Evolutionary conservation across 2,329 filamentous ascomycete species (phyloP).

Genomic region (Periconia digitata): DNA sequence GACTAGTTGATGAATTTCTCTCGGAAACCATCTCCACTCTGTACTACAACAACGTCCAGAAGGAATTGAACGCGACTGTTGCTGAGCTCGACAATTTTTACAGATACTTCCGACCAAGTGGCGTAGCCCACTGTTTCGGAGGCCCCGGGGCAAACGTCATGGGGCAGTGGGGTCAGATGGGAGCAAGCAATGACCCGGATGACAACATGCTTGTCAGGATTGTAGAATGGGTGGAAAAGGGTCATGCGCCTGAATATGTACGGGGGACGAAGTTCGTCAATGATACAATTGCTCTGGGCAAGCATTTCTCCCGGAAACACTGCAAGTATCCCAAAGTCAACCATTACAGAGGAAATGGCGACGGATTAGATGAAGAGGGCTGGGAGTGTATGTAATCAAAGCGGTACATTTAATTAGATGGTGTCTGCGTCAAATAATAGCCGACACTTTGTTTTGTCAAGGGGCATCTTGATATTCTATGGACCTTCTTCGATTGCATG

Average conservation of each 20-base stretch:
- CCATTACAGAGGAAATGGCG: slow-evolving; percentile 14
- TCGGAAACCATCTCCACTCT: slow-evolving; percentile 3
- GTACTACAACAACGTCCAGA: slow-evolving; percentile 13
- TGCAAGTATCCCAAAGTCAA: slow-evolving; percentile 41
- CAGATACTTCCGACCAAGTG: slow-evolving; percentile 17
- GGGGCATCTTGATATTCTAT: too few relatives aligned
- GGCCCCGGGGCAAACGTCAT: slow-evolving; percentile 12
- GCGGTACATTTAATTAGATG: too few relatives aligned
- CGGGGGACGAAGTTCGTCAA: slow-evolving; percentile 35
- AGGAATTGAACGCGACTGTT: slow-evolving; percentile 5
- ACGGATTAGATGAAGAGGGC: slow-evolving; percentile 13
- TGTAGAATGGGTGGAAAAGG: slow-evolving; percentile 48
- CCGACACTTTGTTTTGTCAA: too few relatives aligned
- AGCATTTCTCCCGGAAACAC: slow-evolving; percentile 50
- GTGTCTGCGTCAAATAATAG: too few relatives aligned
- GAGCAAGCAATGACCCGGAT: slow-evolving; percentile 24
- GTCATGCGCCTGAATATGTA: slow-evolving; percentile 40
- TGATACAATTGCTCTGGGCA: slow-evolving; percentile 41
- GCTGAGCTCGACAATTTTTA: slow-evolving; percentile 18
- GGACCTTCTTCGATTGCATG: too few relatives aligned
- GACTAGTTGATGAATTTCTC: slow-evolving; percentile 12
- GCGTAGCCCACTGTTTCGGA: slow-evolving; percentile 16
- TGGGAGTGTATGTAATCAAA: slow-evolving; percentile 15
- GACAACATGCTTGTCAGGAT: slow-evolving; percentile 48
- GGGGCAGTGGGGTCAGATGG: slow-evolving; percentile 5